A percentile compares a stretch with the other conserved stretches of the same genome.
Conservation (phyloP, 495 filamentous ascomycete species). For the Tricharina praecox region DNA sequence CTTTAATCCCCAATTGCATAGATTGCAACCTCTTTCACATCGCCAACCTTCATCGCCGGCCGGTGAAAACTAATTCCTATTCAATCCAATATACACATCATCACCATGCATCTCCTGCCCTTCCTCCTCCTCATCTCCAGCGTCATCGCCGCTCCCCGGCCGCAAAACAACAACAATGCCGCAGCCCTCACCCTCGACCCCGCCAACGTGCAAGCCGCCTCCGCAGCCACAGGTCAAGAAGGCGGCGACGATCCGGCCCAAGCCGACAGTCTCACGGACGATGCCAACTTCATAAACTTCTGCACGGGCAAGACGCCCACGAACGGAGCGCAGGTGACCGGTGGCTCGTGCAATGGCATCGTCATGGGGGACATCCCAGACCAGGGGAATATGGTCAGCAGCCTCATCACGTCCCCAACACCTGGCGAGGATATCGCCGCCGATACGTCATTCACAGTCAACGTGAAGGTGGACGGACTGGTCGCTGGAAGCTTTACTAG, state of each 20-base stretch:
- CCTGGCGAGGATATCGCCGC: constrained; percentile 32
- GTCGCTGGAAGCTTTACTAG: constrained; percentile 29
- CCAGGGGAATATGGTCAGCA: constrained; percentile 45
- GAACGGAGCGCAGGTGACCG: constrained; percentile 46
- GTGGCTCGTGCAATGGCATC: constrained; percentile 57
- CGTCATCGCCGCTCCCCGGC: neutral
- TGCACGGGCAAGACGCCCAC: constrained; percentile 50
- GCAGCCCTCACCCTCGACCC: constrained; percentile 11
- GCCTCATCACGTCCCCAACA: constrained; percentile 41
- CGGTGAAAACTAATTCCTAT: neutral
- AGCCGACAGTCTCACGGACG: constrained; percentile 20
- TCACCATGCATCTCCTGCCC: neutral
- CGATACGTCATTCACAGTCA: constrained; percentile 40
- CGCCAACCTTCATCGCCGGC: neutral
- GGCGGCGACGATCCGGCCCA: constrained; percentile 14
- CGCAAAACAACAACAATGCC: neutral
- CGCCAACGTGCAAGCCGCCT: constrained; percentile 21
- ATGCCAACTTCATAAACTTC: constrained; percentile 53
- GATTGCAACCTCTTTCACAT: neutral
- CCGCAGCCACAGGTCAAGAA: constrained; percentile 15
- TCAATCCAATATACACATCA: neutral
- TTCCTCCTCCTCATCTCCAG: neutral
- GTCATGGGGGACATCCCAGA: constrained; percentile 55
- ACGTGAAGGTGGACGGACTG: constrained; percentile 43
- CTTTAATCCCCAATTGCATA: neutral